These are phyloP conservation scores for Metarhizium brunneum DNA, from an alignment of 2,329 filamentous ascomycete genomes.

Conservation along the genomic window DNA sequence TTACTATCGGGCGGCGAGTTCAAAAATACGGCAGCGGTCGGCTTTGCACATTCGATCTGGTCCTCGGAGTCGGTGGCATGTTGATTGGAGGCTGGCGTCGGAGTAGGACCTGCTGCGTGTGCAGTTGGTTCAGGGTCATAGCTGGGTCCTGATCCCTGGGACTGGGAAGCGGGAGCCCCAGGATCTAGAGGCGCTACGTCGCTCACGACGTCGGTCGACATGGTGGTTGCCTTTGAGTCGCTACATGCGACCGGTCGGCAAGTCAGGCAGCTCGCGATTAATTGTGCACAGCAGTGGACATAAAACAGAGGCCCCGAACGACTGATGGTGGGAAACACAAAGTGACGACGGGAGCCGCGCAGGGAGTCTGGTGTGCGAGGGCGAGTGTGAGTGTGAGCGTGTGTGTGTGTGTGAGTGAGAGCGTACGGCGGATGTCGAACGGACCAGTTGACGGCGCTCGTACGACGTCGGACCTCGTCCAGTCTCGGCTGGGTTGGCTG, in stretches of 20 bases:
- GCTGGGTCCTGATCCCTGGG: constrained; percentile 15
- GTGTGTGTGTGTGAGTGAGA: neutral
- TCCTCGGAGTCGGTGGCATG: constrained; percentile 17
- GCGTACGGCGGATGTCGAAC: neutral
- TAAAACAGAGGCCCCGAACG: neutral
- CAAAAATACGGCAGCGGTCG: constrained; percentile 34
- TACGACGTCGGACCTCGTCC: constrained; percentile 3
- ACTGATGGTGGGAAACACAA: constrained; percentile 3
- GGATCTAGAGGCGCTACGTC: constrained; percentile 27
- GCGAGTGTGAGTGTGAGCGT: neutral
- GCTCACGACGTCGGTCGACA: constrained; percentile 48
- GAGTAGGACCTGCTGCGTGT: constrained; percentile 6
- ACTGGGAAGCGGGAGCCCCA: constrained; percentile 3
- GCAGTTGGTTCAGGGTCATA: constrained; percentile 8
- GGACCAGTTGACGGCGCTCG: neutral
- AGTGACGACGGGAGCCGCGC: neutral
- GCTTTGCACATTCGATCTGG: constrained; percentile 26
- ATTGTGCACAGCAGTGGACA: neutral
- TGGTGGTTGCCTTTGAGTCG: constrained; percentile 31
- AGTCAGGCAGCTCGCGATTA: constrained; percentile 12
- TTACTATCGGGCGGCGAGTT: constrained; percentile 58
- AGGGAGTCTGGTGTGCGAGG: constrained; percentile 3
- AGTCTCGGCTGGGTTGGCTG: neutral
- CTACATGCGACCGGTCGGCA: constrained; percentile 27
- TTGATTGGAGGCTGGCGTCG: constrained; percentile 14